Base-by-base conservation (phyloP, 208 protist genomes). In the Acanthamoeba castellanii region DNA sequence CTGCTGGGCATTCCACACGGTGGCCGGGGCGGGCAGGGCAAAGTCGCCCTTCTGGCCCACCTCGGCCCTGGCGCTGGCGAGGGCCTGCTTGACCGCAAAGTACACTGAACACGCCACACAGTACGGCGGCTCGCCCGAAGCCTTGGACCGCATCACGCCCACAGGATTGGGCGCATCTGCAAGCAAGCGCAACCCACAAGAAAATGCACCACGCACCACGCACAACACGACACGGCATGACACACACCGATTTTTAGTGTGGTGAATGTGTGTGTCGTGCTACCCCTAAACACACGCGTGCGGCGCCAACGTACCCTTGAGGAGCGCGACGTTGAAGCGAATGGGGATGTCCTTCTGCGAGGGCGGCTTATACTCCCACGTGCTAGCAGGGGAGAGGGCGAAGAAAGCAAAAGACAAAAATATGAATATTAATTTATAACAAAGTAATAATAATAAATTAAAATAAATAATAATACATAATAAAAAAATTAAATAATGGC, bases 41-140 rank as follows among this genome's bases (percentile, higher is more conserved):
- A 61, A 88, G 42, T 92, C 85, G 85, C 34, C 57, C 20, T 22
- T 45, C 27, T 55, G 59, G 59, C 52, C 85, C 25, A 37, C 13
- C 16, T 92, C 52, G 27, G 42, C 85, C 22, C 42, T 8, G 55
- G 66, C 97, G 93, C 5, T 61, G 88, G 45, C 37, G 34, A 98
- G 91, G 13, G 98, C 98, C 34, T 98, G 52, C 30, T 96, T 95
- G 4, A 98, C 76, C 22, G 98, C 98, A 47, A 98, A 97, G 34
- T 97, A 95, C n/a, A 98, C 97, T 42, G 96, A 94, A 47, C 70
- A 57, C n/a, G 95, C 97, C 7, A 98, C 90, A 57, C 96, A 95
- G 27, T 98, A 90, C 0, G 98, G 98, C 32, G 98, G 98, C 94
- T 99, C 98, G 61, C 98, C 98, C 42, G 98, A 68, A 1, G 96